Evolutionary conservation across 306 rosid genomes (phyloP), one percentile per base, ranked within the genome.

Genomic region (Castanospermum australe): DNA sequence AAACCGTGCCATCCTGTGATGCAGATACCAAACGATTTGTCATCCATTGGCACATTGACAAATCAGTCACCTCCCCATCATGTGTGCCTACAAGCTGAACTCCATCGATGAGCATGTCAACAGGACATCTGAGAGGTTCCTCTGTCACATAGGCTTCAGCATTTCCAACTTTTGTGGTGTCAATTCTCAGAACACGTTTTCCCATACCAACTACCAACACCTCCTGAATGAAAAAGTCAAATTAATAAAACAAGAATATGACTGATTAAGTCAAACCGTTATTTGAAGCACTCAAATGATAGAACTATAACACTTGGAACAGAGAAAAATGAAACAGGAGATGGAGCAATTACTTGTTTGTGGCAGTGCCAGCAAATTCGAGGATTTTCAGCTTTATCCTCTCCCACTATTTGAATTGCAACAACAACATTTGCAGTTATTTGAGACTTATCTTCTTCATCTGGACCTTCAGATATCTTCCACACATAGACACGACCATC

Each of bases 21-120:
- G 98, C 94, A 78, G 99, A 96, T 80, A 93, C 97, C 86, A 96
- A 79, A 66, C 98, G 94, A 73, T 92, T 93, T 73, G 91, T 92
- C 99, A 96, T 96, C 99, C 99, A 96, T 75, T 96, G 99, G 87
- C 99, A 91, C 98, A 93, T 96, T 68, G 99, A 96, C 83, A 96
- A 85, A 84, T 92, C 97, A 55, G 97, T 96, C 86, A 96, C 95
- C 87, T 96, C 98, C 68, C 86, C 91, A 76, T 93, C 97, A 84
- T 96, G 99, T 73, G 86, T 84, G 64, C 99, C 99, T 79, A 96
- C 94, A 82, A 91, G 88, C 67, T 96, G 98, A 75, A 93, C 93
- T 61, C 99, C 99, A 76, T 96, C 97, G 79, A 91, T 84, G 79
- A 93, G 90, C 91, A 91, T 93, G 69, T 91, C 97, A 30, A 93